Evolutionary conservation across 2,329 filamentous ascomycete genomes (phyloP).

Genomic region (Tolypocladium album): DNA sequence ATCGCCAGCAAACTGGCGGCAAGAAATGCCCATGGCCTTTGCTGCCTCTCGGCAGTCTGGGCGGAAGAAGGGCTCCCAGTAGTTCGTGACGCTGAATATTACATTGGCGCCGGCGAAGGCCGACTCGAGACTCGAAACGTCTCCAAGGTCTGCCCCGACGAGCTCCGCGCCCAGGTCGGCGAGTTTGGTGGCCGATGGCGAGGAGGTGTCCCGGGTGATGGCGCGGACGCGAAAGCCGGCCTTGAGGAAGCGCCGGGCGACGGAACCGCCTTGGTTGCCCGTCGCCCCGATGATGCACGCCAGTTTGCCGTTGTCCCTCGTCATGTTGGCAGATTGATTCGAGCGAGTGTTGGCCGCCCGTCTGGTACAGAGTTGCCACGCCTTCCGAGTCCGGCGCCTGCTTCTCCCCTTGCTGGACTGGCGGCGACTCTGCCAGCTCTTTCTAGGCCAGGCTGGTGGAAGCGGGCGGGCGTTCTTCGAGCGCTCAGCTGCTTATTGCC

Average conservation of each 20-base stretch:
- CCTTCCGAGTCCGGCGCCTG: neutral
- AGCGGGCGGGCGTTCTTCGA: neutral
- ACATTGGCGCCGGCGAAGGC: slow-evolving; percentile 34
- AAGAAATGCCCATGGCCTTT: slow-evolving; percentile 25
- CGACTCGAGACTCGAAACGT: slow-evolving; percentile 23
- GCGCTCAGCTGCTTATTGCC: neutral
- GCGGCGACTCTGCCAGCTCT: neutral
- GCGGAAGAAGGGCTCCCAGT: slow-evolving; percentile 40
- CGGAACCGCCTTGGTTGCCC: slow-evolving; percentile 40
- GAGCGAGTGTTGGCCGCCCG: neutral
- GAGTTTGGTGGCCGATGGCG: slow-evolving; percentile 28
- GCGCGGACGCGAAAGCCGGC: slow-evolving; percentile 33
- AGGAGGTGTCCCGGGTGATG: slow-evolving; percentile 33
- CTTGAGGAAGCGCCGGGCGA: slow-evolving; percentile 34
- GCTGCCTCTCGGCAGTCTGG: slow-evolving; percentile 29
- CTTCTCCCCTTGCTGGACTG: neutral
- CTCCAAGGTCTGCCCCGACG: slow-evolving; percentile 31
- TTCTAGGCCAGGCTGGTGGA: neutral
- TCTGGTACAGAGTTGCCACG: no score
- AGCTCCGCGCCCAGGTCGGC: slow-evolving; percentile 30
- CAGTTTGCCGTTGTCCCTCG: slow-evolving; percentile 18
- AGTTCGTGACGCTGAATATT: slow-evolving; percentile 46
- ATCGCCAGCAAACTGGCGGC: slow-evolving; percentile 33
- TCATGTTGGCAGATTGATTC: neutral
- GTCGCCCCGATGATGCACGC: slow-evolving; percentile 36